Percentiles rank a stretch among this genome's conserved stretches.
Evolutionary conservation across 352 stramenopile species (phyloP).

Genomic region (Phytophthora litchii): DNA sequence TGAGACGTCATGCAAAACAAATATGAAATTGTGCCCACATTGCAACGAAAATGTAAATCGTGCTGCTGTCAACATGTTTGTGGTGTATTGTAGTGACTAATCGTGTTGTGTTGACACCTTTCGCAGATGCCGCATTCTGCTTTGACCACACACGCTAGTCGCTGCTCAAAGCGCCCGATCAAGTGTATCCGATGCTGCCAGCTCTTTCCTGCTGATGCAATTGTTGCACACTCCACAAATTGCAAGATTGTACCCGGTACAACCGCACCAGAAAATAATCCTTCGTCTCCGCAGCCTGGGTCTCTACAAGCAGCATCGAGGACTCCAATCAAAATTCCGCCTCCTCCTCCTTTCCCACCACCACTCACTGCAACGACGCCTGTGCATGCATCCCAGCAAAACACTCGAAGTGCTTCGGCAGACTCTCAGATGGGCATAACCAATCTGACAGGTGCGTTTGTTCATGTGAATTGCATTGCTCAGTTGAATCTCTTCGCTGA

Average conservation of each 20-base stretch:
- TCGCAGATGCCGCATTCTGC: conserved; percentile 60
- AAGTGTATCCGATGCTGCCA: conserved; percentile 86
- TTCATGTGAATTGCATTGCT: not conserved
- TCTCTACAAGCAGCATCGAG: conserved; percentile 2
- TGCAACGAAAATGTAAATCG: conserved; percentile 63
- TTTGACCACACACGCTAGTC: conserved; percentile 51
- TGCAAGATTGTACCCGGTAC: conserved; percentile 58
- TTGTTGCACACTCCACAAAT: conserved; percentile 72
- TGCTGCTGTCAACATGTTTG: not conserved
- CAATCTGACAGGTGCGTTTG: conserved; percentile 1
- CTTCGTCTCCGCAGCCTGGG: not conserved
- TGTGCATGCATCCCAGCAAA: conserved; percentile 8
- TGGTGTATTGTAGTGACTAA: conserved; percentile 2
- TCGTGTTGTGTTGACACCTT: not conserved
- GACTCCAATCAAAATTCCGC: conserved; percentile 45
- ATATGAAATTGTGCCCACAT: conserved; percentile 62
- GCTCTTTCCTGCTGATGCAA: conserved; percentile 73
- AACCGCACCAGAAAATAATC: not conserved
- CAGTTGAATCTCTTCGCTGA: not conserved
- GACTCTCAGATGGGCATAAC: conserved; percentile 11
- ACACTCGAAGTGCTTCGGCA: conserved; percentile 15
- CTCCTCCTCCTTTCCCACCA: conserved; percentile 57
- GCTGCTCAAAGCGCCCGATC: conserved; percentile 77
- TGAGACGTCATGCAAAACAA: conserved; percentile 73
- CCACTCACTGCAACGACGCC: conserved; percentile 17